Percentiles rank a stretch among this genome's conserved stretches.
phyloP scores from a whole-genome alignment of 140 eudicot genomes.

The Flaveria floridana region DNA sequence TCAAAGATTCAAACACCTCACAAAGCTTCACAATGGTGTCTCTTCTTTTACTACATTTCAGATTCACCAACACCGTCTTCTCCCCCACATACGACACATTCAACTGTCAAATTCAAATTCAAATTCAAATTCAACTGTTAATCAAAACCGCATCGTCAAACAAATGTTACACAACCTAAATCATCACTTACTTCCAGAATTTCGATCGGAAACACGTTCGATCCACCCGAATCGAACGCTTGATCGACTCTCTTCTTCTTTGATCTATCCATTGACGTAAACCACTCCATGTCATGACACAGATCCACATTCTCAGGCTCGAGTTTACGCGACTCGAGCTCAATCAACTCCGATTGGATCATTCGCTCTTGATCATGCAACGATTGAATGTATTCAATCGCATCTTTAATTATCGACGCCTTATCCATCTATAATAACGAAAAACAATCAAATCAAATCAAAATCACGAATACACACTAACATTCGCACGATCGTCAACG shows the following conservation, averaged over 20 bases:
- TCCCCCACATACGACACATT: conserved; percentile 59
- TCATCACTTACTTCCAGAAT: conserved; percentile 53
- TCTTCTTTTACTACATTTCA: conserved; percentile 54
- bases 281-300: neutral
- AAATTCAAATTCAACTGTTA: neutral
- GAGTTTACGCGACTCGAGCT: conserved; percentile 47
- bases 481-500: no score
- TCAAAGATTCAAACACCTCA: conserved; percentile 73
- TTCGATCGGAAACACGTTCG: conserved; percentile 50
- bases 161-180: neutral
- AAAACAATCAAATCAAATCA: neutral
- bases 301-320: conserved; percentile 21
- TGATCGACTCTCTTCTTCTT: conserved; percentile 46
- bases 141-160: neutral
- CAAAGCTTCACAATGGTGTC: conserved; percentile 77
- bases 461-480: neutral
- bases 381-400: conserved; percentile 67
- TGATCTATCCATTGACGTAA: conserved; percentile 26
- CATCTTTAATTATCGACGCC: conserved; percentile 86
- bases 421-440: conserved; percentile 60
- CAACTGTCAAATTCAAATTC: conserved; percentile 43
- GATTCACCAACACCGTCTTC: conserved; percentile 57
- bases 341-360: conserved; percentile 49
- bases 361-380: conserved; percentile 63
- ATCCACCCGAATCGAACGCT: conserved; percentile 27